A percentile compares a stretch with the other conserved stretches of the same genome.
These are phyloP conservation scores for Omphalotus olearius DNA, from an alignment of 1,284 basidiomycete genomes.

Conservation along the genomic window DNA sequence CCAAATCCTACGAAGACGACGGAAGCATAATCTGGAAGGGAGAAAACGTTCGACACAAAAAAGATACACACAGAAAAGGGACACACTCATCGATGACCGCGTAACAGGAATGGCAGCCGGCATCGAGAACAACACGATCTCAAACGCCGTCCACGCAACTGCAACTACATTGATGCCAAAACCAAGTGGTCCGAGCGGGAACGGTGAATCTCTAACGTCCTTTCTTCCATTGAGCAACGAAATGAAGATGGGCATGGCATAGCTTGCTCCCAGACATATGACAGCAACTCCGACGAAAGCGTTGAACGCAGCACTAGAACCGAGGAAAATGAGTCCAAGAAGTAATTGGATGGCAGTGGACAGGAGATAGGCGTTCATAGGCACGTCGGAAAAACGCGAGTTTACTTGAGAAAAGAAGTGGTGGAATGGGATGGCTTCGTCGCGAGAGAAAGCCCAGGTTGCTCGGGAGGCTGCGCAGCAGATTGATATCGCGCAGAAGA, in stretches of 20 bases:
- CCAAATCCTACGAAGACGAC: slow-evolving; percentile 61
- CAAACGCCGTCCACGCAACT: slow-evolving; percentile 45
- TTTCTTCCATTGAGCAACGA: slow-evolving; percentile 35
- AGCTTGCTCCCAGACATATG: slow-evolving; percentile 51
- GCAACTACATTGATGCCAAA: slow-evolving; percentile 36
- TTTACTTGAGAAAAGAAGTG: slow-evolving; percentile 46
- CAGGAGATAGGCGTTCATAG: slow-evolving; percentile 55
- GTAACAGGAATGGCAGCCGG: slow-evolving; percentile 48
- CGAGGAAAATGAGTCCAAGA: slow-evolving; percentile 50
- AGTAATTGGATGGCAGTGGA: slow-evolving; percentile 50
- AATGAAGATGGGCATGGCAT: slow-evolving; percentile 48
- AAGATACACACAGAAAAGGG: slow-evolving; percentile 1
- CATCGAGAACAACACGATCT: slow-evolving; percentile 58
- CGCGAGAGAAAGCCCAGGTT: slow-evolving; percentile 68
- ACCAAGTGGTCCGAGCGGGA: slow-evolving; percentile 38
- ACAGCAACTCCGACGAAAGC: slow-evolving; percentile 53
- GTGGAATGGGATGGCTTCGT: slow-evolving; percentile 62
- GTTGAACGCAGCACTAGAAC: slow-evolving; percentile 53
- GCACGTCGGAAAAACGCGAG: slow-evolving; percentile 35
- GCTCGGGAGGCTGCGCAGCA: slow-evolving; percentile 65
- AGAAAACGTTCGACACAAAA: background rate
- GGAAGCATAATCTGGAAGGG: slow-evolving; percentile 49
- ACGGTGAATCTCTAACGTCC: slow-evolving; percentile 39
- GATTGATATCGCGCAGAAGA: slow-evolving; percentile 58
- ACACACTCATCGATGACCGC: slow-evolving; percentile 42